These are phyloP conservation scores for Aspergillus puulaauensis DNA, from an alignment of 2,329 filamentous ascomycete species.

Conservation along the genomic window DNA sequence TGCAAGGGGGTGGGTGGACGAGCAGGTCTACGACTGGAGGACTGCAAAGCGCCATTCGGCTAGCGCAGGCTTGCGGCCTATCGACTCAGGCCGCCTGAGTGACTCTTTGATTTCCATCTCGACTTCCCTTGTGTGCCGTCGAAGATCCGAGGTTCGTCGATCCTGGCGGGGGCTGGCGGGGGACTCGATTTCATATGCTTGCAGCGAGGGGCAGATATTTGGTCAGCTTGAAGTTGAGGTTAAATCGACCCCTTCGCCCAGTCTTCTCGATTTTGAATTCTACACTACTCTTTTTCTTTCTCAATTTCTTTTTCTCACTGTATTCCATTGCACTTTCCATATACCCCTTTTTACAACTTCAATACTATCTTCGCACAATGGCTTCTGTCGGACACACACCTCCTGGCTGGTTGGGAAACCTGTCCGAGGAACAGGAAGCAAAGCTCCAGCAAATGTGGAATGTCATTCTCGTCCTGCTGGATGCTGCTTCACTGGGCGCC, in stretches of 20 bases:
- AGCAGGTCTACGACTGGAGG: background rate
- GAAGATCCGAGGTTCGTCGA: constrained; percentile 20
- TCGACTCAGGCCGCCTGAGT: background rate
- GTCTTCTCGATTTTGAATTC: background rate
- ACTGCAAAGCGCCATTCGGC: background rate
- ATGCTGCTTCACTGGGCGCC: constrained; percentile 56
- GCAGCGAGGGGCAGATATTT: constrained; percentile 2
- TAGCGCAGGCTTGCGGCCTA: background rate
- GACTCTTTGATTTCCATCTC: background rate
- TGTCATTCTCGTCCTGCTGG: constrained; percentile 59
- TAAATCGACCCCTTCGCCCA: background rate
- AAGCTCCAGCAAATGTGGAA: constrained; percentile 87
- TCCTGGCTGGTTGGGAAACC: constrained; percentile 74
- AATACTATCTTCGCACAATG: constrained; percentile 11
- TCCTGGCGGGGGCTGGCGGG: constrained; percentile 10
- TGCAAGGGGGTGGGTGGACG: background rate
- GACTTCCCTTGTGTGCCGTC: background rate
- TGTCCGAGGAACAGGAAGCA: constrained; percentile 80
- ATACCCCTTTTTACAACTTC: background rate
- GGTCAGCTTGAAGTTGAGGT: background rate
- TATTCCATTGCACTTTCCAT: background rate
- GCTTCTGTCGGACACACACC: constrained; percentile 10
- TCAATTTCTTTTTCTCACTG: background rate
- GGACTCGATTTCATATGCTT: constrained; percentile 17
- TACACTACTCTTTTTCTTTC: background rate